Conservation (phyloP, 2,329 filamentous ascomycete species). For the Aureobasidium sp. region DNA sequence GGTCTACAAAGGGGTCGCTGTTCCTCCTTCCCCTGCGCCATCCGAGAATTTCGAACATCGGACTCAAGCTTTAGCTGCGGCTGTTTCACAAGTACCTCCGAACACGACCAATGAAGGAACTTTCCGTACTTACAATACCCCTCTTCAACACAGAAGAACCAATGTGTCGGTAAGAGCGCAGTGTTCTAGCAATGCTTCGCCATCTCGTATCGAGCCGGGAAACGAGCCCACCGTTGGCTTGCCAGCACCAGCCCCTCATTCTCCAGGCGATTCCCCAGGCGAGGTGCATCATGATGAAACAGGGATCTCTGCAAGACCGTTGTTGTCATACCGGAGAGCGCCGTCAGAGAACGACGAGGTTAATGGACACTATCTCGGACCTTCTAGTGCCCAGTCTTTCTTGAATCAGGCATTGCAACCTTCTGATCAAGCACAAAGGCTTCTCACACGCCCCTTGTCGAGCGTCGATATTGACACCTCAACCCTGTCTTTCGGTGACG, state of each 20-base stretch:
- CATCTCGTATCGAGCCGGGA: background rate
- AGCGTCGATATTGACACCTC: conserved; percentile 22
- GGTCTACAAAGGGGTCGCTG: background rate
- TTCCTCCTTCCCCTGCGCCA: background rate
- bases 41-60: no score
- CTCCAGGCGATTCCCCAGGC: background rate
- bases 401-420: background rate
- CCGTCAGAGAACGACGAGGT: background rate
- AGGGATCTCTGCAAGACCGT: background rate
- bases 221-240: background rate
- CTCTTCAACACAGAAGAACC: no score
- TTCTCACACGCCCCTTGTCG: background rate
- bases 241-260: background rate
- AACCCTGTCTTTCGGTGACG: conserved; percentile 47
- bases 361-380: background rate
- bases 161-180: background rate
- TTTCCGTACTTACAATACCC: no score
- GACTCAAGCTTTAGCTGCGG: background rate
- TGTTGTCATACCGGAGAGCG: background rate
- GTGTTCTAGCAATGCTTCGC: background rate
- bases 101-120: no score
- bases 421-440: background rate
- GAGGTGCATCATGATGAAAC: background rate
- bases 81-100: background rate
- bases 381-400: conserved; percentile 1